Base-by-base conservation (phyloP, 306 rosid species). In the Pyrus bretschneideri region DNA sequence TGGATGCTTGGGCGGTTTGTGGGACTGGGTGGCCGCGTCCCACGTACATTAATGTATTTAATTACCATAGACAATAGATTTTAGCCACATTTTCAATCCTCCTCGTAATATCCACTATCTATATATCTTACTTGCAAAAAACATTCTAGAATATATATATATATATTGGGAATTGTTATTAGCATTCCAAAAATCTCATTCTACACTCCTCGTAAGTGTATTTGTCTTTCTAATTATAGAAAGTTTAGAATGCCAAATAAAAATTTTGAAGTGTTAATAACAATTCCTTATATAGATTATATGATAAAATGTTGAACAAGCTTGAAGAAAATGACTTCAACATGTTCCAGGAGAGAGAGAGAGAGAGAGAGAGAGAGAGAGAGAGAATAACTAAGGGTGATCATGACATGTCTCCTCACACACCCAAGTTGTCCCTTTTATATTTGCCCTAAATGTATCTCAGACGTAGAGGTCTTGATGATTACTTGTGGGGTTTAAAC, bases 1-100 rank as follows among this genome's bases (percentile, higher is more conserved):
- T 63, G 84, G 66, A 78, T 35, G 65, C 76, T 68, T 84, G 96
- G 96, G 93, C 96, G 96, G 96, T 89, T 87, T 87, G 93, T 91
- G 96, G 96, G 96, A 86, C 93, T 89, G 69, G 71, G 9, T 40
- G 84, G 64, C 86, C 76, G 35, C 77, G 78, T 83, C 89, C 89
- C 92, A 85, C 88, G 73, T 76, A 78, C 78, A 85, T 83, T 83
- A 82, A 86, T 87, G 87, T 80, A 85, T 83, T 75, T 45, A 73
- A 77, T 11, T 38, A 38, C 42, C 42, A 38, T 38, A 38, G 42
- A 7, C 10, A 7, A 38, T 1, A 38, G 10, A 38, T 38, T 38
- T 38, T 38, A 35, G 45, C 35, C 55, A 54, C 74, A 74, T 82
- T 82, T 67, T 76, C 80, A 76, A 76, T 40, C 68, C 30, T 68